Base-by-base conservation (phyloP, 306 rosid genomes). In the Mucuna pruriens region DNA sequence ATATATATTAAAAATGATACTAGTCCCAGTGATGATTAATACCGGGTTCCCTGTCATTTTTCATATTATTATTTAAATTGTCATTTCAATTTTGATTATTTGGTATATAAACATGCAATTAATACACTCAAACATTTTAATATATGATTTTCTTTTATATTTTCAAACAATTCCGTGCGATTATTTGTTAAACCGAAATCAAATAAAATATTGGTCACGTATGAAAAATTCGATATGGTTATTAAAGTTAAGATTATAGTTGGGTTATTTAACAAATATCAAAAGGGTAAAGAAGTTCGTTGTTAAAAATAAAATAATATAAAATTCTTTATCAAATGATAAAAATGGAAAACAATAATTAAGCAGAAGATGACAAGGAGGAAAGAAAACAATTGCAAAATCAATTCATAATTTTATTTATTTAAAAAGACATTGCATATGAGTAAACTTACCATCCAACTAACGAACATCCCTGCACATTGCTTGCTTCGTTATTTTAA, bases 391-490 rank as follows among this genome's bases (percentile, higher is more conserved):
- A 55, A 48, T 0, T 71, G 64, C 26, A 71, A 31, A 22, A 40
- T 45, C 40, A 42, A 40, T 52, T 73, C 17, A n/a, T 48, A 11
- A 10, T 44, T 63, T 40, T 48, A 19, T 42, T 10, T 3, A 57
- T 23, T 40, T 7, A 38, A 9, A 45, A 66, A 23, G 65, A 69
- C 72, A 64, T 58, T 64, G 83, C 72, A 79, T 83, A 58, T 57
- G 66, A 71, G 65, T 42, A 75, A 64, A 79, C 86, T 71, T 40
- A 38, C 57, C 33, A 22, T 36, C 74, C 76, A 74, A 39, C 61
- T 44, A 54, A 63, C 42, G 51, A 79, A 60, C 55, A 22, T 26
- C 54, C 51, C 6, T 71, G 73, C 11, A 60, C 39, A 31, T 60
- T 57, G 77, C 23, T 62, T 40, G 62, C 15, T 15, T 48, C 52